Base-by-base conservation (phyloP, 2,329 filamentous ascomycete genomes). In the Amesomyces nigricolor region DNA sequence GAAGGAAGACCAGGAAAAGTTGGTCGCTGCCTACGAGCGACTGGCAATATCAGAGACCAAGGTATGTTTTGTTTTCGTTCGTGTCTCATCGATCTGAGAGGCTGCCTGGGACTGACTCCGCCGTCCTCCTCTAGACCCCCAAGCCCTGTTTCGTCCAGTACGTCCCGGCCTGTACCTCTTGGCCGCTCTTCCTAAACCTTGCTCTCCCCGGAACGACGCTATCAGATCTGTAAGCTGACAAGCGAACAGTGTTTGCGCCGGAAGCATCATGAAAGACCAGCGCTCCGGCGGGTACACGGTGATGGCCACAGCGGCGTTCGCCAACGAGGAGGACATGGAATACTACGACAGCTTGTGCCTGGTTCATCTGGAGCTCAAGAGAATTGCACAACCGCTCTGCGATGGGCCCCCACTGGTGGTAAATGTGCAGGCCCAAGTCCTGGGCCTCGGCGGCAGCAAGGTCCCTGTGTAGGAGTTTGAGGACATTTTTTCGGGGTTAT, bases 271-370 rank as follows among this genome's bases (percentile, higher is more conserved):
- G 59, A 73, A 78, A 8, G 83, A 87, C 63, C 72, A 78, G 16
- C 80, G 85, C 30, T 77, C 75, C 61, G 79, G 86, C 68, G 86
- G 85, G 43, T 88, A 78, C 73, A 88, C 83, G 7, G 64, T 89
- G 51, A 76, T 81, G 14, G 80, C 79, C 47, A 79, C 83, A 67
- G 83, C 79, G 40, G 78, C 80, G 46, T 89, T 89, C 65, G 77
- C 78, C 45, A 83, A 72, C 57, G 64, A 82, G 53, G 84, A 84
- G 11, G 86, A 89, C 67, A 83, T 89, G 80, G 75, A 80, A 62
- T 89, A 80, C 71, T 89, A 88, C 67, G 86, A 89, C 67, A 73
- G 74, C 9, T 74, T 67, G 52, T 78, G 75, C 62, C 56, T 64
- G n/a, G 74, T 73, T 2, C 76, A 79, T 60, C 62, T 64, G 54